Conservation (phyloP, 129 eudicot genomes). For the carrot (Daucus carota) region DNA sequence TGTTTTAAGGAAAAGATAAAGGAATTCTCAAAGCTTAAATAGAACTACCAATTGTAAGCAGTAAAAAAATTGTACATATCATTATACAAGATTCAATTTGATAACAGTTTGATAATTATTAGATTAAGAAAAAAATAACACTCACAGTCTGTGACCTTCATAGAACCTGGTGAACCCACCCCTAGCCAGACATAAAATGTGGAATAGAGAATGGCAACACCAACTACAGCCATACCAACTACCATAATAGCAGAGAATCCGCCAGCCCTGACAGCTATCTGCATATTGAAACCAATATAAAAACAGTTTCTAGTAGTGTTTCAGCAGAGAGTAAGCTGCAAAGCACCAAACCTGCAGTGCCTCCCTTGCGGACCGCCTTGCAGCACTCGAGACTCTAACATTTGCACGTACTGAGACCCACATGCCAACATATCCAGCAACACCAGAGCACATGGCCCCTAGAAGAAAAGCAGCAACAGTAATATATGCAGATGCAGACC, state of each 20-base stretch:
- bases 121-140: conserved; percentile 19
- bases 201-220: conserved; percentile 89
- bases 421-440: conserved; percentile 99
- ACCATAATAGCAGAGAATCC: conserved; percentile 95
- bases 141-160: conserved; percentile 96
- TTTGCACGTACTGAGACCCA: conserved; percentile 99
- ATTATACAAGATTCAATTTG: background rate
- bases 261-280: conserved; percentile 97
- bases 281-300: conserved; percentile 22
- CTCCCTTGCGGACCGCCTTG: conserved; percentile 95
- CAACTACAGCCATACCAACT: conserved; percentile 96
- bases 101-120: no score
- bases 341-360: conserved; percentile 67
- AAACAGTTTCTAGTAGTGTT: conserved; percentile 11
- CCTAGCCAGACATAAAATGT: conserved; percentile 85
- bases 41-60: background rate
- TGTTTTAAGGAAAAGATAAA: background rate
- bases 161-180: conserved; percentile 77
- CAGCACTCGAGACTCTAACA: conserved; percentile 97
- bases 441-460: conserved; percentile 94
- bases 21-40: background rate
- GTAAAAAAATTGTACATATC: background rate
- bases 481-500: conserved; percentile 71
- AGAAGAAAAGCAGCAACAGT: conserved; percentile 82
- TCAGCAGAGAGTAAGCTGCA: background rate